These are phyloP conservation scores for Blastomyces gilchristii DNA, from an alignment of 2,329 filamentous ascomycete genomes.

Conservation along the genomic window DNA sequence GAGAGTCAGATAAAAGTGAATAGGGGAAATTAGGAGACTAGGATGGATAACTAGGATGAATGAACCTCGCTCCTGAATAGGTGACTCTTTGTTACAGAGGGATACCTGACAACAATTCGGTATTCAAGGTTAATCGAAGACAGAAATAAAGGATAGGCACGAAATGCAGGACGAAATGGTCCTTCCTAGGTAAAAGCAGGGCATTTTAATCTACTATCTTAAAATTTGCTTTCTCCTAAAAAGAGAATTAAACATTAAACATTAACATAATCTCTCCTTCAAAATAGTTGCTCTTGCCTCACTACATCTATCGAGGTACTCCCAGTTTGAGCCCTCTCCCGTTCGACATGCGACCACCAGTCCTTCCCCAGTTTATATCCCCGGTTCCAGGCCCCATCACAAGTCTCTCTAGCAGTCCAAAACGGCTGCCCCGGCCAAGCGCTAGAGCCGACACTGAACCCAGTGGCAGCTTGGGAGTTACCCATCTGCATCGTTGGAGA, in stretches of 20 bases:
- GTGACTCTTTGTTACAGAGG: not conserved
- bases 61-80: not conserved
- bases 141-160: not conserved
- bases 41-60: not conserved
- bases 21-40: slow-evolving; percentile 9
- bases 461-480: not conserved
- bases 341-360: slow-evolving; percentile 38
- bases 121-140: not conserved
- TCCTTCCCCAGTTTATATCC: slow-evolving; percentile 30
- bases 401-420: slow-evolving; percentile 33
- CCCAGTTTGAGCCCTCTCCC: slow-evolving; percentile 24
- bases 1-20: slow-evolving; percentile 9
- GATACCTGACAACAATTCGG: not conserved
- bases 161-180: not conserved
- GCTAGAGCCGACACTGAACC: not conserved
- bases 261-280: not conserved
- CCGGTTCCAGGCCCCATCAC: slow-evolving; percentile 36
- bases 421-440: slow-evolving; percentile 18
- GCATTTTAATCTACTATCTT: not conserved
- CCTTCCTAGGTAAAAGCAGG: not conserved
- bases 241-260: not conserved
- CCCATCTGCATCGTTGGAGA: slow-evolving; percentile 13
- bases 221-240: not conserved
- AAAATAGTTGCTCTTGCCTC: slow-evolving; percentile 8
- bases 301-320: slow-evolving; percentile 1